Base-by-base conservation (phyloP, 2,329 filamentous ascomycete species). In the Amesomyces nigricolor region DNA sequence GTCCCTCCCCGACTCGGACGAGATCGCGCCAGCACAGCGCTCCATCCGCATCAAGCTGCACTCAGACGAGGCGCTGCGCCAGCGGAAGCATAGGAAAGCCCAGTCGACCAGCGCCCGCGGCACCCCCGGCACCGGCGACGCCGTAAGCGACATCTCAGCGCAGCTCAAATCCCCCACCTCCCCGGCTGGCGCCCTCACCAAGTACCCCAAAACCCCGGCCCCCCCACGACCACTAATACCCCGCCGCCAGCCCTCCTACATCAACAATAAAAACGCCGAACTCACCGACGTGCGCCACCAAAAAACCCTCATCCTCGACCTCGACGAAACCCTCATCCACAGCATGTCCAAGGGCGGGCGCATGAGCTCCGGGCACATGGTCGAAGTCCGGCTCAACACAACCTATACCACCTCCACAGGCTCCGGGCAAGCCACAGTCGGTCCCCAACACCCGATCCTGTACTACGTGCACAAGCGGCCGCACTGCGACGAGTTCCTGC, bases 391-490 rank as follows among this genome's bases (percentile, higher is more conserved):
- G 65, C 79, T 96, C 58, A 89, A 88, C 68, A 86, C 86, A 56
- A 85, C 83, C 59, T 74, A 83, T 53, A 80, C 89, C 44, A 85
- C 83, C 53, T 26, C 22, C 4, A 26, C 22, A 26, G 80, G 82
- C 47, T 84, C 82, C 32, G 85, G 86, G 26, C 80, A 85, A 62
- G 76, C 83, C 17, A 80, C 78, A 19, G 74, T 89, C 26, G 89
- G 88, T 7, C 89, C 91, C 40, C 92, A 96, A 67, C 91, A 99
- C 68, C 94, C 94, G 1, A 97, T 99, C 63, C 74, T 99, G 59
- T 99, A 99, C 75, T 99, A 96, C 76, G 94, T 99, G 50, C 94
- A 99, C 75, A 97, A 99, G 73, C 86, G 94, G 61, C 94, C 94
- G 37, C 87, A 94, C 69, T 99, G 94, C 71, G 94, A 99, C 71